phyloP scores from a whole-genome alignment of 768 basidiomycete genomes.

The Pisolithus sp. region DNA sequence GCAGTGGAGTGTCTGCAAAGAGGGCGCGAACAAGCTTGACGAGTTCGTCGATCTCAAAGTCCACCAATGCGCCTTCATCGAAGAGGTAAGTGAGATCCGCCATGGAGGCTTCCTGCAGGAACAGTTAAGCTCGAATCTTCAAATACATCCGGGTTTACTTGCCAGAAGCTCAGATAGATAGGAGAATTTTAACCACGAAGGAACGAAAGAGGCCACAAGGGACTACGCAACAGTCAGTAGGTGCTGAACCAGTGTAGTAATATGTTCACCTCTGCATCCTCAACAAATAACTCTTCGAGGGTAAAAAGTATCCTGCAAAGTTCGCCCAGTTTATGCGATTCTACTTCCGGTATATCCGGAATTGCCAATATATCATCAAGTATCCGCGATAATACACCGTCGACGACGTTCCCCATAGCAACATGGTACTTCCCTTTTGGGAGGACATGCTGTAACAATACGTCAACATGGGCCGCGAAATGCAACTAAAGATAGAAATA shows the following conservation, averaged over 20 bases:
- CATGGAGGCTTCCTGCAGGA: constrained; percentile 76
- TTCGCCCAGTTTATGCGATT: constrained; percentile 78
- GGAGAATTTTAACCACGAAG: constrained; percentile 91
- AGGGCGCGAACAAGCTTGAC: constrained; percentile 76
- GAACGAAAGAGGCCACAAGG: constrained; percentile 79
- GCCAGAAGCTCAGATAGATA: constrained; percentile 91
- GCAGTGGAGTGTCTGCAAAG: constrained; percentile 80
- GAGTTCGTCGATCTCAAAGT: constrained; percentile 82
- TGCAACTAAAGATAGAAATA: constrained; percentile 25
- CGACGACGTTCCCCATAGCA: constrained; percentile 64
- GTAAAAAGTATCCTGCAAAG: constrained; percentile 73
- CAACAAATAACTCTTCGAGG: constrained; percentile 75
- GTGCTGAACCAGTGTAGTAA: neutral
- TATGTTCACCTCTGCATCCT: constrained; percentile 49
- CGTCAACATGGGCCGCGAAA: neutral
- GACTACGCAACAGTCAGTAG: constrained; percentile 35
- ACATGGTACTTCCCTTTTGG: constrained; percentile 67
- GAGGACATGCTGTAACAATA: constrained; percentile 49
- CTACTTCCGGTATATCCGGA: constrained; percentile 81
- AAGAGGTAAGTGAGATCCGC: constrained; percentile 90
- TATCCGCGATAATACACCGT: constrained; percentile 60
- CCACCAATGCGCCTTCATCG: constrained; percentile 83
- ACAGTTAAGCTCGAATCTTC: neutral
- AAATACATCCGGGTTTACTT: constrained; percentile 21
- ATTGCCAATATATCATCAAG: constrained; percentile 69